These are phyloP conservation scores for Clonostachys rhizophaga DNA, from an alignment of 2,329 filamentous ascomycete species.

Conservation along the genomic window DNA sequence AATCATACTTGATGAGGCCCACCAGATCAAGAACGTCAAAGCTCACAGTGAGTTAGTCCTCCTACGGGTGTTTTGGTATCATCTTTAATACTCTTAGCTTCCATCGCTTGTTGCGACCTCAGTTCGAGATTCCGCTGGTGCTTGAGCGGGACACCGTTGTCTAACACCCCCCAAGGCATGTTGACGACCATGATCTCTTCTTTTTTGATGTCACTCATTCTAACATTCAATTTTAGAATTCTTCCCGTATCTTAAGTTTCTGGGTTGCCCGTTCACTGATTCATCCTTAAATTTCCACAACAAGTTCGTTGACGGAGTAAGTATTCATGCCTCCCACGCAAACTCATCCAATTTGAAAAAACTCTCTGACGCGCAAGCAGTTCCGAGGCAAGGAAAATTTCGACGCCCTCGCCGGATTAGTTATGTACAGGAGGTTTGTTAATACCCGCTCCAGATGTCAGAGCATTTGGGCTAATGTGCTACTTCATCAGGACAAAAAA, in stretches of 20 bases:
- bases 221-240: conserved; percentile 17
- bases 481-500: conserved; percentile 11
- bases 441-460: background rate
- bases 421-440: conserved; percentile 21
- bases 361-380: too few species aligned
- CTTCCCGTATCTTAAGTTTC: conserved; percentile 24
- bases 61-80: background rate
- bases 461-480: background rate
- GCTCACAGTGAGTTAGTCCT: conserved; percentile 17
- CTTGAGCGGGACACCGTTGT: conserved; percentile 26
- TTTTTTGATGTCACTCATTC: too few species aligned
- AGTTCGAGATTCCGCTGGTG: conserved; percentile 23
- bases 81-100: conserved; percentile 4
- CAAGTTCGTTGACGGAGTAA: conserved; percentile 10
- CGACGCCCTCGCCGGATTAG: conserved; percentile 7
- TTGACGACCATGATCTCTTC: background rate
- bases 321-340: background rate
- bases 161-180: conserved; percentile 21
- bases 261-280: conserved; percentile 11
- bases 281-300: conserved; percentile 3
- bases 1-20: conserved; percentile 53
- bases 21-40: conserved; percentile 45
- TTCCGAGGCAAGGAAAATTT: conserved; percentile 5
- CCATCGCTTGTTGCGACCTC: conserved; percentile 14
- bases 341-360: too few species aligned